Evolutionary conservation across 441 rosid genomes (phyloP).

Genomic region (Capsella rubella): DNA sequence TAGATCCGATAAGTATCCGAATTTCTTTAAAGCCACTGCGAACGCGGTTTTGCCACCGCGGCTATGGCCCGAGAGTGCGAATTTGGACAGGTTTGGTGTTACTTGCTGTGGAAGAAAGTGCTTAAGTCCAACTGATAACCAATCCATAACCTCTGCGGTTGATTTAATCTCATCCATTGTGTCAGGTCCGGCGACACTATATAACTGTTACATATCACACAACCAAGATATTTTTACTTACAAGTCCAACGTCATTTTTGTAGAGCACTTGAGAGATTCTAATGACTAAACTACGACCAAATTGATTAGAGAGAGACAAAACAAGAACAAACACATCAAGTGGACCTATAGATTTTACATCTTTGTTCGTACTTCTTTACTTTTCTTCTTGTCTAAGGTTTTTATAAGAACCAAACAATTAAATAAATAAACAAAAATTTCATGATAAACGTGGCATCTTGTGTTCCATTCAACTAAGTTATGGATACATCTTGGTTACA

Average conservation of each 20-base stretch:
- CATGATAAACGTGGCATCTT: slow-evolving; percentile 35
- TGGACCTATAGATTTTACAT: slow-evolving; percentile 35
- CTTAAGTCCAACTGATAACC: slow-evolving; percentile 64
- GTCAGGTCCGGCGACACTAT: slow-evolving; percentile 72
- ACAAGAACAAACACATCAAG: slow-evolving; percentile 21
- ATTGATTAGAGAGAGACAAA: slow-evolving; percentile 5
- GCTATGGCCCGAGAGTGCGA: slow-evolving; percentile 86
- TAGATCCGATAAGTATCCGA: slow-evolving; percentile 42
- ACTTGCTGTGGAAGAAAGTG: slow-evolving; percentile 60
- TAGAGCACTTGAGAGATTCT: neutral
- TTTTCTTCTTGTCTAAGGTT: slow-evolving; percentile 41
- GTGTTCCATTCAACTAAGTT: slow-evolving; percentile 12
- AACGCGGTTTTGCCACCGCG: slow-evolving; percentile 92
- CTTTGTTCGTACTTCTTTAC: slow-evolving; percentile 19
- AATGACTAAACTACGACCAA: neutral
- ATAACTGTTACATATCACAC: slow-evolving; percentile 51
- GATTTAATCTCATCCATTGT: slow-evolving; percentile 65
- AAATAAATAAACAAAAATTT: neutral
- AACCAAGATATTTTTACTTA: slow-evolving; percentile 7
- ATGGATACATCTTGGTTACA: neutral
- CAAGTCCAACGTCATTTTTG: slow-evolving; percentile 11
- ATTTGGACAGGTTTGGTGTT: slow-evolving; percentile 64
- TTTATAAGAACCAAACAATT: slow-evolving; percentile 5
- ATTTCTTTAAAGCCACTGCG: slow-evolving; percentile 61
- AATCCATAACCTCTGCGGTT: slow-evolving; percentile 59